Base-by-base conservation (phyloP, 306 rosid genomes). In the Boehmeria nivea region DNA sequence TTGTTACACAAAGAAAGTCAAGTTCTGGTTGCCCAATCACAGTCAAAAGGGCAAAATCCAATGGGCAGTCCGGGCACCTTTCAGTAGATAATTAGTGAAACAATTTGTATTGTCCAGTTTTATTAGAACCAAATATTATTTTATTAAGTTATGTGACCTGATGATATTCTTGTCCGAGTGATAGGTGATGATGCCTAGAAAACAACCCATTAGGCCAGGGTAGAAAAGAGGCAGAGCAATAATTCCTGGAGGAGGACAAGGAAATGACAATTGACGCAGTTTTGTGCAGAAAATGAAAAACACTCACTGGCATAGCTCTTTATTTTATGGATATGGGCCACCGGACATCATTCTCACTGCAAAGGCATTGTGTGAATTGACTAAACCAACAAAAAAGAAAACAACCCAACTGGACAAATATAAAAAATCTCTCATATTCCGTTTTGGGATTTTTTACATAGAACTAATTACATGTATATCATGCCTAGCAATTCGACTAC, bases 311-410 rank as follows among this genome's bases (percentile, higher is more conserved):
- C 46, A 20, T 19, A 17, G 19, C 8, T 38, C 21, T 38, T 14
- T 8, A 8, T 21, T 4, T 33, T 33, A 4, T 33, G 5, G 38
- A 11, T 40, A 14, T 13, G 61, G 34, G 43, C 59, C 59, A 39
- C 17, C 11, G 34, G 61, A 40, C 48, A 57, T 57, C 21, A 12
- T 39, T 40, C 33, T 25, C 19, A 38, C 61, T 57, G 61, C 61
- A 38, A 39, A 34, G 26, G 43, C 59, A 5, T 18, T 8, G 27
- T 33, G 43, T 17, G 59, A 54, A 54, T 34, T 34, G 59, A 54
- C 59, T 33, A 54, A 3, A 54, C 59, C 40, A 54, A 2, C 59
- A 16, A 17, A 51, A 13, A 26, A 18, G 3, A 27, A 14, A 16
- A 7, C 36, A 3, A 19, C 12, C 38, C 6, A 31, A 31, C 5